Evolutionary conservation across 768 basidiomycete genomes (phyloP).

Genomic region (Tricholoma terreum): DNA sequence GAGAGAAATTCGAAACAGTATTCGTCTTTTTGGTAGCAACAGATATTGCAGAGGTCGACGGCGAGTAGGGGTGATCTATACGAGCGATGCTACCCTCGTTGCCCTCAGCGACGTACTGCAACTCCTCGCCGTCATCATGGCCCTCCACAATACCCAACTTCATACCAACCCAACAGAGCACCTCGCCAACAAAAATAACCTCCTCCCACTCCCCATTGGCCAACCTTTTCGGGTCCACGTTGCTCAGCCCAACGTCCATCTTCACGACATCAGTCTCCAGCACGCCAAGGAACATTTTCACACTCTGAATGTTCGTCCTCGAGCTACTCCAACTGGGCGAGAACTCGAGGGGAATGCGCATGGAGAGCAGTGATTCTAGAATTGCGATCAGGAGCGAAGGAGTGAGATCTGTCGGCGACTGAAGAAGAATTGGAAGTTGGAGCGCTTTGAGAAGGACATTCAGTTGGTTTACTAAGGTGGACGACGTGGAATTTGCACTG

Average conservation of each 20-base stretch:
- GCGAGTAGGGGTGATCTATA: slow-evolving; percentile 10
- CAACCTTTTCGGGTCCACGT: slow-evolving; percentile 61
- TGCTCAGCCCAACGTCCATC: slow-evolving; percentile 60
- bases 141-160: slow-evolving; percentile 31
- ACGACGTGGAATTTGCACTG: neutral
- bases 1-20: slow-evolving; percentile 19
- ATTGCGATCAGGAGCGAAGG: slow-evolving; percentile 70
- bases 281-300: slow-evolving; percentile 75
- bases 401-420: slow-evolving; percentile 60
- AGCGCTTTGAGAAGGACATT: slow-evolving; percentile 14
- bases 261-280: slow-evolving; percentile 63
- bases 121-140: slow-evolving; percentile 7
- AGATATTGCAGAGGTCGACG: slow-evolving; percentile 35
- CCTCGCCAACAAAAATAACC: slow-evolving; percentile 58
- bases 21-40: slow-evolving; percentile 25
- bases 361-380: slow-evolving; percentile 57
- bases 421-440: slow-evolving; percentile 26
- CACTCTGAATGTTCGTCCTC: slow-evolving; percentile 50
- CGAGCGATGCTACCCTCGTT: neutral
- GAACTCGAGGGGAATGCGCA: slow-evolving; percentile 42
- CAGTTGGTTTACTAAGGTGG: slow-evolving; percentile 13
- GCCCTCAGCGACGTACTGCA: neutral
- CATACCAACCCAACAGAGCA: slow-evolving; percentile 68
- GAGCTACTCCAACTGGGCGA: slow-evolving; percentile 2
- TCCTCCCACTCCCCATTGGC: slow-evolving; percentile 67